These are phyloP conservation scores for Dioscorea alata DNA, from an alignment of 106 monocot species.

Conservation along the genomic window DNA sequence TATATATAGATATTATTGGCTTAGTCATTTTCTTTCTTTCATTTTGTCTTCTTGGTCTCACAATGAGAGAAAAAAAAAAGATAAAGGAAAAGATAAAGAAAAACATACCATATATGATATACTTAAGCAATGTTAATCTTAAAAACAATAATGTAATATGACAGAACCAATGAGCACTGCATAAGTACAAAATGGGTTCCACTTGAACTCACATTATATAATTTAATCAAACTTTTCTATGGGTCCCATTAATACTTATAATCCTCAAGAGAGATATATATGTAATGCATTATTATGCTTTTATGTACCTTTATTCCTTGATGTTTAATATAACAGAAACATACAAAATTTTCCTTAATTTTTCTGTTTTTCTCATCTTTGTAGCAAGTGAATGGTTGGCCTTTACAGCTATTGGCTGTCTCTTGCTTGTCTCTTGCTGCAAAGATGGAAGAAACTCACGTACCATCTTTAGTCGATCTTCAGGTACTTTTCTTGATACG, in stretches of 20 bases:
- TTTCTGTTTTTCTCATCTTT: not conserved
- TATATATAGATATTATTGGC: too few relatives aligned
- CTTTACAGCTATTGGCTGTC: slow-evolving; percentile 70
- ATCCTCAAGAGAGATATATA: not conserved
- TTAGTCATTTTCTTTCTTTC: too few relatives aligned
- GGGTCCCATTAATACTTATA: not conserved
- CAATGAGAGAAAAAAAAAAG: too few relatives aligned
- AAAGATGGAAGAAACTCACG: slow-evolving; percentile 72
- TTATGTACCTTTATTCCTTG: too few relatives aligned
- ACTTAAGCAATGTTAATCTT: too few relatives aligned
- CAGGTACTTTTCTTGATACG: slow-evolving; percentile 33
- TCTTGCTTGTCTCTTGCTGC: slow-evolving; percentile 82
- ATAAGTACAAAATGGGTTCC: not conserved
- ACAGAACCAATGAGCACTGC: too few relatives aligned
- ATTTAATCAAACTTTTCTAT: not conserved
- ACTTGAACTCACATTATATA: not conserved
- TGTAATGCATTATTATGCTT: not conserved
- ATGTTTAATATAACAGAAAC: too few relatives aligned
- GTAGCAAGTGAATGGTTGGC: slow-evolving; percentile 50
- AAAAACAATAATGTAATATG: too few relatives aligned
- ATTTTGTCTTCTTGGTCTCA: too few relatives aligned
- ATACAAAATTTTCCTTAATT: not conserved
- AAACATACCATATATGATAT: too few relatives aligned
- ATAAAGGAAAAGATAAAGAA: too few relatives aligned
- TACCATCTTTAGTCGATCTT: slow-evolving; percentile 64